Base-by-base conservation (phyloP, 345 rosid species). In the Pseudoturritis turrita region DNA sequence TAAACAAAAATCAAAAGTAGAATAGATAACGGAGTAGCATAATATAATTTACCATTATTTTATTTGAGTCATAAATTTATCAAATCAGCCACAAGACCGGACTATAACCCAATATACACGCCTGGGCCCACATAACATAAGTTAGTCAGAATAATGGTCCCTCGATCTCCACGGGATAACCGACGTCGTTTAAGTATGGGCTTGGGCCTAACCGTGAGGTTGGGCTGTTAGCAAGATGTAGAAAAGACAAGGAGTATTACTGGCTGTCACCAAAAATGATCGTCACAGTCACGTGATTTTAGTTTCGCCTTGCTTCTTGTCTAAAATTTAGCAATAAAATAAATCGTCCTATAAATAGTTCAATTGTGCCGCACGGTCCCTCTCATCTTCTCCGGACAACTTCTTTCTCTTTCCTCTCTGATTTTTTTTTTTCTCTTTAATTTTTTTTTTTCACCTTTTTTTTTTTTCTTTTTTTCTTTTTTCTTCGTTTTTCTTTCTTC, bases 351-450 rank as follows among this genome's bases (percentile, higher is more conserved):
- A 70, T 70, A 70, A 63, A 76, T 70, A 55, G 39, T 47, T 77
- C 72, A 64, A 55, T 71, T 70, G 68, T 53, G 62, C 72, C 71
- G 49, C 73, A 63, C 80, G 72, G 74, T 50, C 78, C 47, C 73
- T 51, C 68, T 67, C 68, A 59, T 68, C 68, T 67, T 75, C 73
- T 68, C 13, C 73, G 47, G 69, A 75, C 68, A 51, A 17, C 68
- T 52, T 52, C 65, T 75, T 68, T 67, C 74, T 75, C 78, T 75
- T 60, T 75, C 78, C 69, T 67, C 78, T 66, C 78, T 66, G 46
- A 75, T 57, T 56, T 44, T 67, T 56, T 55, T 59, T 66, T 46
- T 40, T 6, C 44, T 29, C 45, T 63, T 64, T 70, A 9, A 1
- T 12, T 25, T 23, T 56, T 45, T 44, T 43, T 26, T 19, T 71